Base-by-base conservation (phyloP, 2,329 filamentous ascomycete genomes). In the Epichloe amarillans region DNA sequence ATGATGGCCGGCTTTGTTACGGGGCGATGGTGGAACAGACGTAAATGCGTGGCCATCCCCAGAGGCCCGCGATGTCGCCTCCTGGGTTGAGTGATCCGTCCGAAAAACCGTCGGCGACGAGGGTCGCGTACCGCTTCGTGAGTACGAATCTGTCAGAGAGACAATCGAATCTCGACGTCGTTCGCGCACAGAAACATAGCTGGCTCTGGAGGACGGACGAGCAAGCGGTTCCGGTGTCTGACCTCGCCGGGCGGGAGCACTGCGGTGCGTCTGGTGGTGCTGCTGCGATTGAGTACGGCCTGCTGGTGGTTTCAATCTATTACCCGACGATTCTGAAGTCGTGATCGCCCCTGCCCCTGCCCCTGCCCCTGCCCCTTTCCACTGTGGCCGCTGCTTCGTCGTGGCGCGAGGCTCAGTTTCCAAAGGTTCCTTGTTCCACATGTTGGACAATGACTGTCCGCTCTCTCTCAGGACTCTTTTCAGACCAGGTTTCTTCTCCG, bases 141-240 rank as follows among this genome's bases (percentile, higher is more conserved):
- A 76, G 52, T 74, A 76, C 0, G 74, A 73, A 50, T 80, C 77
- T 1, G 76, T 76, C 47, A 76, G 69, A 0, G 79, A 80, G 4
- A 79, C 68, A 12, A 79, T 61, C 0, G 78, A 82, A 55, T 76
- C 73, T 21, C 74, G 70, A 4, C 72, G 69, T 26, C 65, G 68
- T 46, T 79, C 73, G 38, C 74, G 72, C 3, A 77, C 63, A 0
- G 76, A 74, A 12, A 76, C 68, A 54, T 72, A 74, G 44, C 73
- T 74, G 37, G 74, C 53, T 30, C 71, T 64, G 0, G 75, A 77
- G 5, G 71, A 68, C 45, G 64, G 70, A 30, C 69, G 64, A 12
- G 64, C 60, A 3, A 64, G 57, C 1, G 57, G 61, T 3, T 64
- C 64, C 7, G 62, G 58, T 6, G 58, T 60, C 26, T 60, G 52